These are phyloP conservation scores for Fusarium tuaranense DNA, from an alignment of 2,329 filamentous ascomycete genomes.

Conservation along the genomic window DNA sequence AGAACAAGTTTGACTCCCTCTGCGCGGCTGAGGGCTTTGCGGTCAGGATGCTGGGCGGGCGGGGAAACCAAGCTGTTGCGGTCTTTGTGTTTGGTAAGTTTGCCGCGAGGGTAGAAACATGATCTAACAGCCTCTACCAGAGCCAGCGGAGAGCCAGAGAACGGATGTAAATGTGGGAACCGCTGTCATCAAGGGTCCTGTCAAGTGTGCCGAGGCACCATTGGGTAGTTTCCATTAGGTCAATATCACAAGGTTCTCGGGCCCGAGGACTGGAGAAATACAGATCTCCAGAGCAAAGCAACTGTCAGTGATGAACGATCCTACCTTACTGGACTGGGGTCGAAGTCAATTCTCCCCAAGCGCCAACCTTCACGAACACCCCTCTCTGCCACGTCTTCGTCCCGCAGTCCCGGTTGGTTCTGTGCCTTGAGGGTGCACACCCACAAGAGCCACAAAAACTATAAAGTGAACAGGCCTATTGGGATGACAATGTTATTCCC, in stretches of 20 bases:
- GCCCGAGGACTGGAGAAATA: not conserved
- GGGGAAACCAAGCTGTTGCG: slow-evolving; percentile 13
- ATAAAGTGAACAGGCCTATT: not conserved
- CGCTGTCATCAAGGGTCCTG: not conserved
- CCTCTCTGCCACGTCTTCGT: not conserved
- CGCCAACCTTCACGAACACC: not conserved
- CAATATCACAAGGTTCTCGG: not conserved
- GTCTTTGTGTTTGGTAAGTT: slow-evolving; percentile 27
- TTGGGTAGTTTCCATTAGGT: not conserved
- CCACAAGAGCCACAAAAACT: not conserved
- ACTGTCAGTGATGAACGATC: not conserved
- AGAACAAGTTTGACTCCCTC: slow-evolving; percentile 5
- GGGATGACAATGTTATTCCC: not conserved
- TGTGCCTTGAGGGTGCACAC: not conserved
- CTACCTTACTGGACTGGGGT: not conserved
- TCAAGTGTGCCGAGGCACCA: not conserved
- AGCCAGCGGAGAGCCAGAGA: not conserved
- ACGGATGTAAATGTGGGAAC: slow-evolving; percentile 1
- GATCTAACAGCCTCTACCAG: not conserved
- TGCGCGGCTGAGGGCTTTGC: slow-evolving; percentile 1
- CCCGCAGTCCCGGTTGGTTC: too few relatives aligned
- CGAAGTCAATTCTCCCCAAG: not conserved
- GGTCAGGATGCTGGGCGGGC: slow-evolving; percentile 4
- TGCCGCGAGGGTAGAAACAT: not conserved
- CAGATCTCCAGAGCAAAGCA: not conserved